These are phyloP conservation scores for Geotrichum cucujoidarum DNA, from an alignment of 1,139 yeast genomes.

Conservation along the genomic window DNA sequence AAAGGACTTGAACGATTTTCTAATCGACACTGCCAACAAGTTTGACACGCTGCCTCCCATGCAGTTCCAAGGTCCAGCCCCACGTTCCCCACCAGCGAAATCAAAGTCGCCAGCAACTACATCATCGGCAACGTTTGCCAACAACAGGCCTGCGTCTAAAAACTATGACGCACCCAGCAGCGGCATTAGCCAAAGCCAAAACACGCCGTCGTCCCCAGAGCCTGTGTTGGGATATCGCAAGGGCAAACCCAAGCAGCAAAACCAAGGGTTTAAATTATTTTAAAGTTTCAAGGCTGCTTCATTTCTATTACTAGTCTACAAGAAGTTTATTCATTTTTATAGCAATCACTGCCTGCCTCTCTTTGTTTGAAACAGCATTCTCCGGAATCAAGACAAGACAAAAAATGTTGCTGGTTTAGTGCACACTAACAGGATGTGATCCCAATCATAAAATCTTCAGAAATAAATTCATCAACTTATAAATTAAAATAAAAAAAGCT, in stretches of 20 bases:
- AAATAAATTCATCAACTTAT: neutral
- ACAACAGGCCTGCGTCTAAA: no score
- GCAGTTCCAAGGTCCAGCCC: neutral
- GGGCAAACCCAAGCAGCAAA: constrained; percentile 9
- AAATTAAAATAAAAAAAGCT: neutral
- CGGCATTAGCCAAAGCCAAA: no score
- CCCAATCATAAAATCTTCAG: neutral
- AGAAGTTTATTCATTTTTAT: no score
- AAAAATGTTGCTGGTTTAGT: no score
- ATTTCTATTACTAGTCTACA: neutral
- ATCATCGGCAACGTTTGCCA: neutral
- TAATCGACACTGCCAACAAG: constrained; percentile 10
- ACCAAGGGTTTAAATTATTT: constrained; percentile 8
- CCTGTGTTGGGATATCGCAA: constrained; percentile 5
- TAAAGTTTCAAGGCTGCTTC: neutral
- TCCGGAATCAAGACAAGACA: neutral
- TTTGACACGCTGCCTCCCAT: neutral
- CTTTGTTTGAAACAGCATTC: neutral
- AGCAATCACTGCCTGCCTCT: no score
- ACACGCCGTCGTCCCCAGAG: no score
- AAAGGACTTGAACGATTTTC: constrained; percentile 12
- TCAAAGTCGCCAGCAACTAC: neutral
- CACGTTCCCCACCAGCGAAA: neutral
- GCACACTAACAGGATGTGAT: no score
- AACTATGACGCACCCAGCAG: no score